A percentile compares a stretch with the other conserved stretches of the same genome.
Evolutionary conservation across 2,329 filamentous ascomycete species (phyloP).

Genomic region (Fusarium phyllophilum): DNA sequence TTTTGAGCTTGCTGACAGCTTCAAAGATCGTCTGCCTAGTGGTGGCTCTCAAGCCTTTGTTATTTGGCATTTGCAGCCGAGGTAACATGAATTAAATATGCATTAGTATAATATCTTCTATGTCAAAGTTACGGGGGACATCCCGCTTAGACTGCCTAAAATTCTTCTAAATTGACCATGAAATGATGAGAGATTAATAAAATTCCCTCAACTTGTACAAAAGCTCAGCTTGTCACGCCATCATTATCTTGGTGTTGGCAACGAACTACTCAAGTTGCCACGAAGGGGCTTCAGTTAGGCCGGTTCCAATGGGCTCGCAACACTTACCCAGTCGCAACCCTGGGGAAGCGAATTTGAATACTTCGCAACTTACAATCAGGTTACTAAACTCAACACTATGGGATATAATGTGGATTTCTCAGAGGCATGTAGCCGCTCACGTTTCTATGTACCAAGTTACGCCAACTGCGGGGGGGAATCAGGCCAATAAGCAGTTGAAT

Average conservation of each 20-base stretch:
- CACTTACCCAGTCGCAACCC: neutral
- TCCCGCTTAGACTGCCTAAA: neutral
- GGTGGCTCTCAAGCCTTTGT: neutral
- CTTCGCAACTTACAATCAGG: too few relatives aligned
- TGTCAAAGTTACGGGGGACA: too few relatives aligned
- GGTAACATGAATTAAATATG: too few relatives aligned
- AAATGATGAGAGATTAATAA: neutral
- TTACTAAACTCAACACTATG: too few relatives aligned
- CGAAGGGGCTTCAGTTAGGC: rapidly evolving
- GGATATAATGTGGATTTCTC: too few relatives aligned
- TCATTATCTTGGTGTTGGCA: neutral
- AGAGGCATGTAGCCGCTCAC: neutral
- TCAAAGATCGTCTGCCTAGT: neutral
- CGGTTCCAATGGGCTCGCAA: neutral
- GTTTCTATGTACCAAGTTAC: neutral
- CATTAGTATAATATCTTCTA: too few relatives aligned
- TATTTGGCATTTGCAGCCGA: neutral
- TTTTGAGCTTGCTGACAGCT: neutral
- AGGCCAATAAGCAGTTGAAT: neutral
- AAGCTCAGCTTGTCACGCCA: neutral
- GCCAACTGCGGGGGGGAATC: neutral
- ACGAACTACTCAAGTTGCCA: neutral
- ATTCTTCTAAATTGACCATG: too few relatives aligned
- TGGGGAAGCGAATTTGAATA: rapidly evolving
- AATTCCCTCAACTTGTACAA: rapidly evolving